A percentile compares a stretch with the other conserved stretches of the same genome.
These are phyloP conservation scores for Ophiorrhiza pumila DNA, from an alignment of 257 asterid species.

Conservation along the genomic window DNA sequence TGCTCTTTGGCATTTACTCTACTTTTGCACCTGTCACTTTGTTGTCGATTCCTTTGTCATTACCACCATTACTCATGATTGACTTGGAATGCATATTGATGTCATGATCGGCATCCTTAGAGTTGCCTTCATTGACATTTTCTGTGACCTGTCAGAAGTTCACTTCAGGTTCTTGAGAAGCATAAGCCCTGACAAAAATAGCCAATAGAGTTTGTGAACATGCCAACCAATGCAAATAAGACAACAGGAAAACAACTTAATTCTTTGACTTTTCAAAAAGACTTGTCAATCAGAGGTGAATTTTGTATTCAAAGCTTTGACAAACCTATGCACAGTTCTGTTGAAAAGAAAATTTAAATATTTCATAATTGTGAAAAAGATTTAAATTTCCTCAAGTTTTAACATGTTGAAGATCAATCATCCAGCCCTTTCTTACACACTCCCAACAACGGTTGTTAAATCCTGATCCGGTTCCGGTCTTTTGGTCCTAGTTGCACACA, in stretches of 20 bases:
- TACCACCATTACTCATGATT: constrained; percentile 48
- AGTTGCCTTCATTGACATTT: constrained; percentile 40
- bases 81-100: constrained; percentile 41
- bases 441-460: no score
- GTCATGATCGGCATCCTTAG: constrained; percentile 32
- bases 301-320: not conserved
- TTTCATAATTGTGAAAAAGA: not conserved
- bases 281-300: not conserved
- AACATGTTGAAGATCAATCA: not conserved
- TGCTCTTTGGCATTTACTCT: constrained; percentile 29
- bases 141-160: no score
- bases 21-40: constrained; percentile 30
- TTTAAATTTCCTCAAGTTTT: not conserved
- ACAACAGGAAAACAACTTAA: not conserved
- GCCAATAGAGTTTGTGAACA: not conserved
- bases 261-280: not conserved
- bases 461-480: no score
- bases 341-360: not conserved
- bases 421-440: no score
- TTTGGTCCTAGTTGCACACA: no score
- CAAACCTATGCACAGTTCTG: not conserved
- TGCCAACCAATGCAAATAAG: not conserved
- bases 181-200: constrained; percentile 12
- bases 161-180: no score
- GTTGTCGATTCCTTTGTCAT: constrained; percentile 36